phyloP scores from a whole-genome alignment of 2,329 filamentous ascomycete genomes.

The Allantophomopsis lycopodina region DNA sequence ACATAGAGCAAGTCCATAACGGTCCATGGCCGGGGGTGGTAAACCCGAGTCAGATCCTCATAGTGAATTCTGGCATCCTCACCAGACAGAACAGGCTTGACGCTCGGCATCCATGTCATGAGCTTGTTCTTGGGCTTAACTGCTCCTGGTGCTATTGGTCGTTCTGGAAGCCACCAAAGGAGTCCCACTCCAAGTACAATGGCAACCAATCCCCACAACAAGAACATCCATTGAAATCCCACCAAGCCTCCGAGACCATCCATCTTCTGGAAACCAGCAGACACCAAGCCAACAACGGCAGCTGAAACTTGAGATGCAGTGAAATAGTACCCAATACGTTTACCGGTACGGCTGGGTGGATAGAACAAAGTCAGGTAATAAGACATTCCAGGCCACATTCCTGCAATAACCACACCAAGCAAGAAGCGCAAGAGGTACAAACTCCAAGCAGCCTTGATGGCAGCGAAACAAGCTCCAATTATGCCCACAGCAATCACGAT shows the following conservation, averaged over 20 bases:
- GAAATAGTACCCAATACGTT: conserved; percentile 81
- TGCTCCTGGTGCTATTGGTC: conserved; percentile 63
- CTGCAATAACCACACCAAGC: conserved; percentile 76
- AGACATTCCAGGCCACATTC: conserved; percentile 93
- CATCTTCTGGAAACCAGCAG: conserved; percentile 85
- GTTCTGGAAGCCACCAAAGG: conserved; percentile 84
- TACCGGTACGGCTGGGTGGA: conserved; percentile 72
- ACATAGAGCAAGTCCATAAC: conserved; percentile 56
- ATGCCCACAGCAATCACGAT: conserved; percentile 81
- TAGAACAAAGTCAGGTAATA: conserved; percentile 91
- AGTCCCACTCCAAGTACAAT: conserved; percentile 58
- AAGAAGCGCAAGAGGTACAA: conserved; percentile 59
- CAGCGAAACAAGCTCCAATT: conserved; percentile 72
- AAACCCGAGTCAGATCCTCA: conserved; percentile 66
- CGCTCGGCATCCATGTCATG: conserved; percentile 51
- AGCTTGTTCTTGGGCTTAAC: conserved; percentile 26
- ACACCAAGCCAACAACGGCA: conserved; percentile 78
- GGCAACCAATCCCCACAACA: conserved; percentile 69
- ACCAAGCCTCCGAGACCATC: conserved; percentile 63
- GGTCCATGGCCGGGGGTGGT: conserved; percentile 62
- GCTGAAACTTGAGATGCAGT: conserved; percentile 82
- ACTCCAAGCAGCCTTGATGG: conserved; percentile 72
- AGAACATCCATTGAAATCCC: conserved; percentile 87
- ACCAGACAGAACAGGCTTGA: conserved; percentile 58
- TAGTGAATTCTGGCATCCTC: conserved; percentile 75